Evolutionary conservation across 2,329 filamentous ascomycete genomes (phyloP), one percentile per base, ranked within the genome.

Genomic region (Colletotrichum sp.): DNA sequence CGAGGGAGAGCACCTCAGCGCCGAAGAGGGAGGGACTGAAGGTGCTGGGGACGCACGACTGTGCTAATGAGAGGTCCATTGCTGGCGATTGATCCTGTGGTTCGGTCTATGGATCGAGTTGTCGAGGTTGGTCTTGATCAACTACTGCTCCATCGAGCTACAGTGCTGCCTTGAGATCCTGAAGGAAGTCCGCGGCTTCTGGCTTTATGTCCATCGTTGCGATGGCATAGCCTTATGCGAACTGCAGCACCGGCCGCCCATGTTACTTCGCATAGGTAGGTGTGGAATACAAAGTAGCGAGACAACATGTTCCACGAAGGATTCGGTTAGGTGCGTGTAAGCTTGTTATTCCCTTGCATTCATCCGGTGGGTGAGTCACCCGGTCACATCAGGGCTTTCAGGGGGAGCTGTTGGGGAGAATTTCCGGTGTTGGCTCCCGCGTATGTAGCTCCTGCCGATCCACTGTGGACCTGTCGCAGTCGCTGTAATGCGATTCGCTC

Each of bases 11-110:
- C 8, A 80, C 34, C 7, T 76, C 32, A 6, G 71, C 72, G 7
- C 79, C 78, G 21, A 77, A 79, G 10, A 78, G 21, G 5, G 21
- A 39, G 3, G 61, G 61, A 16, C 26, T 21, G 52, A 67, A 72
- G 3, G n/a, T 21, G 32, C 30, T 36, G 18, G 63, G 24, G 5
- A 24, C 61, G 34, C 70, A 72, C 28, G 26, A 24, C 3, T 72
- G 60, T 21, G 63, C 63, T 9, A 72, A 7, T 16, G 63, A 34
- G 7, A 72, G 24, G 12, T n/a, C 32, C 70, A 72, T 72, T 16
- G 48, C 26, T 15, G 52, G 26, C 2, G 6, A 5, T 52, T 66
- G n/a, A 52, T 21, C 43, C 6, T 52, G 10, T 52, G 10, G n/a
- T 21, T 52, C 2, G 1, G 43, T 2, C 4, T 21, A 52, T 18